Evolutionary conservation across 768 basidiomycete genomes (phyloP), one percentile per base, ranked within the genome.

Genomic region (Termitomyces titanicus): DNA sequence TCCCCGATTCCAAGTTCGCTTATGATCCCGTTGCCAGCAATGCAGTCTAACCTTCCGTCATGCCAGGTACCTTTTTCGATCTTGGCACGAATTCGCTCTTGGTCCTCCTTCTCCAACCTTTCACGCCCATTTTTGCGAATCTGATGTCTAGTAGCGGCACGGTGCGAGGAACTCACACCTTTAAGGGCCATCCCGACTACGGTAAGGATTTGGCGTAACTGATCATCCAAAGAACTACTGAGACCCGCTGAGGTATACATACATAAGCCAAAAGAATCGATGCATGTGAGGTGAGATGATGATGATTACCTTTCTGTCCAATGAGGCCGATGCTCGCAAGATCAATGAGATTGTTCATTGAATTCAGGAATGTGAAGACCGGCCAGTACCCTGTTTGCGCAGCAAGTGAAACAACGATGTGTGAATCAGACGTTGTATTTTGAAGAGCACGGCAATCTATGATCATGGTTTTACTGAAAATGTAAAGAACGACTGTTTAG

Each of bases 261-360:
- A 8, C 9, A n/a, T 13, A 18, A 18, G 20, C 12, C 22, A 27
- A 20, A 10, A 22, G 15, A 5, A 20, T 22, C 6, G 13, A 42
- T 35, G 27, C n/a, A 9, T 17, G 47, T 39, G 35, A 25, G 24
- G 24, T n/a, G n/a, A n/a, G 5, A 49, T 35, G 17, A 4, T n/a
- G 10, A 38, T 17, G 22, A 47, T 6, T 51, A 88, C 92, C 83
- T 74, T 98, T 98, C 66, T 97, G 93, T 3, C 97, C 97, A 61
- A 97, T 97, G n/a, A 98, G 65, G 1, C 95, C 95, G 40, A 94
- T 82, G 55, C 86, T 88, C 1, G 92, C 94, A n/a, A 98, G 78
- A 66, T 98, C 96, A 57, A 98, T 83, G 54, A 98, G 71, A 58
- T 82, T 88, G 63, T 82, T 89, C 65, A 92, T 70, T 0, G 89